Conservation (phyloP, 306 rosid genomes). For the Mimosa bimucronata region DNA sequence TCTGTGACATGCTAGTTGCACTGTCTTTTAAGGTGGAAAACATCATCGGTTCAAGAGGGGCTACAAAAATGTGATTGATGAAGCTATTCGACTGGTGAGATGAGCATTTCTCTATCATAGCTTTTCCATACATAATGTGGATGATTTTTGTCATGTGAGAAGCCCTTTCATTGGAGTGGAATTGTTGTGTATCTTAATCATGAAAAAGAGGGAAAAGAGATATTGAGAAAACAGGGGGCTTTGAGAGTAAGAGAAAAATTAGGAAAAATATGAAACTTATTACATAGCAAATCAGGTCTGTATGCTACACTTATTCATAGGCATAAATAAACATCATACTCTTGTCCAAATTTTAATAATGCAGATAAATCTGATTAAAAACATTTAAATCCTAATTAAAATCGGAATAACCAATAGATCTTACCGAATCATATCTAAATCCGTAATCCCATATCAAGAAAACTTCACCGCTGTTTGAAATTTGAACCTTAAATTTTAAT, state of each 20-base stretch:
- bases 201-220: background rate
- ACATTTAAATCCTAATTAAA: background rate
- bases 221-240: background rate
- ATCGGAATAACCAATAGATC: background rate
- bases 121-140: conserved; percentile 8
- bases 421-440: background rate
- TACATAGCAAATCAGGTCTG: background rate
- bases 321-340: background rate
- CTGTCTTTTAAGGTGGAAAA: conserved; percentile 73
- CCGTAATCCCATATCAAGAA: background rate
- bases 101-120: conserved; percentile 34
- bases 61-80: conserved; percentile 96
- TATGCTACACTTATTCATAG: background rate
- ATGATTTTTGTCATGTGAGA: conserved; percentile 16
- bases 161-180: conserved; percentile 2
- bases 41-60: conserved; percentile 98
- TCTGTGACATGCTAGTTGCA: conserved; percentile 30
- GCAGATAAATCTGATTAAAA: background rate
- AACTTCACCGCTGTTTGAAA: conserved; percentile 4
- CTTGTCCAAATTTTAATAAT: background rate
- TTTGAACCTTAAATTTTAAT: conserved; percentile 26
- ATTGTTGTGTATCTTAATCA: background rate
- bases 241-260: background rate
- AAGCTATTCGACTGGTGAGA: conserved; percentile 91
- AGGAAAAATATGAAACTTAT: background rate